Evolutionary conservation across 306 rosid genomes (phyloP), one percentile per base, ranked within the genome.

Genomic region (Canavalia gladiata): DNA sequence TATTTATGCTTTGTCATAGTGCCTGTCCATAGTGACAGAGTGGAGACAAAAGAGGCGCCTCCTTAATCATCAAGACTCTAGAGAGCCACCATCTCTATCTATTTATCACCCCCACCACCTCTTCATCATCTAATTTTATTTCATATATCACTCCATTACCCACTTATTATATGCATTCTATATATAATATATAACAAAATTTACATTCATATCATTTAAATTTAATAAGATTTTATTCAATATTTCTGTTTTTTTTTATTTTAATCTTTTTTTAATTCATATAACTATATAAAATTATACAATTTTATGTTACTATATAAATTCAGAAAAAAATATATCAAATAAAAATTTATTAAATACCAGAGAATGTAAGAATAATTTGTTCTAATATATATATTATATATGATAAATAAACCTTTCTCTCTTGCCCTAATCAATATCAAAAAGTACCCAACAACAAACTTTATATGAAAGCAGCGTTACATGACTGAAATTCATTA

Each of bases 1-100:
- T 81, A 51, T 81, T 74, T 62, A 75, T 71, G 88, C 79, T 84
- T 83, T 83, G 46, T 72, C 90, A 47, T 87, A 79, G 94, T 90
- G 97, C 56, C 86, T 74, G 74, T 80, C 82, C 87, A 80, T 68
- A 70, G 73, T 75, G 42, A 67, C 35, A 80, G 83, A 86, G 92
- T 90, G 92, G 91, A 81, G 88, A 89, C 88, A 87, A 92, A 89
- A 81, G 90, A 71, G 92, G 88, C 92, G 6, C 89, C 84, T 43
- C 8, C 69, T 86, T 83, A 80, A 92, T 90, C 94, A 90, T 90
- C 82, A 84, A 84, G 4, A 25, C 79, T 71, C 76, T 51, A 71
- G 9, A 80, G 57, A 78, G 55, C 78, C 56, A 55, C 82, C 68
- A 68, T 75, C 52, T 56, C 64, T 18, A 70, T 60, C 58, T 13